phyloP scores from a whole-genome alignment of 1,284 basidiomycete species.

The Termitomyces sp. region DNA sequence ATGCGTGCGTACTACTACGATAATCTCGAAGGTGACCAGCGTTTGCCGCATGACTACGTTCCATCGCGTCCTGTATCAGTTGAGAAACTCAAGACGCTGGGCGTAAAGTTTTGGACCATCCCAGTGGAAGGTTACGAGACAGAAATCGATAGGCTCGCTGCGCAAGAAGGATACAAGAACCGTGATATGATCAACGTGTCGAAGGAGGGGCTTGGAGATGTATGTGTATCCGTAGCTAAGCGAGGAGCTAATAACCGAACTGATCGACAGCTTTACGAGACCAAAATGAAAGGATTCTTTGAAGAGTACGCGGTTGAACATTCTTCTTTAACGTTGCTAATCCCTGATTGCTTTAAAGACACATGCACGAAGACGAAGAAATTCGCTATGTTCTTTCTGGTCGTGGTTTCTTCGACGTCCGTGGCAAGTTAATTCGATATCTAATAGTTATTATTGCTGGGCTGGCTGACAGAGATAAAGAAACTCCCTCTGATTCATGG shows the following conservation, averaged over 20 bases:
- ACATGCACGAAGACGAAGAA: constrained; percentile 90
- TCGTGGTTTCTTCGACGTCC: constrained; percentile 81
- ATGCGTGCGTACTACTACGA: constrained; percentile 86
- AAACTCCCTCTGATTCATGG: constrained; percentile 56
- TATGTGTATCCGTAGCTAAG: constrained; percentile 16
- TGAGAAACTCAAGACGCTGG: constrained; percentile 46
- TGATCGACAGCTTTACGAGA: constrained; percentile 48
- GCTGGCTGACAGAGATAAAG: constrained; percentile 22
- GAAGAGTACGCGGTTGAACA: constrained; percentile 52
- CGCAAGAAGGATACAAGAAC: constrained; percentile 71
- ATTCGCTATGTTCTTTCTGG: constrained; percentile 82
- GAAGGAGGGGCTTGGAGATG: constrained; percentile 69
- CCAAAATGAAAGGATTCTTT: constrained; percentile 77
- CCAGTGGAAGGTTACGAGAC: constrained; percentile 50
- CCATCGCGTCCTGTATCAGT: constrained; percentile 48
- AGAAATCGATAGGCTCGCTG: constrained; percentile 55
- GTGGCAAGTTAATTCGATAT: constrained; percentile 41
- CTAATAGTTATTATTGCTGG: neutral
- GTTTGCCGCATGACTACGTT: constrained; percentile 63
- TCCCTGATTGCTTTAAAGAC: constrained; percentile 37
- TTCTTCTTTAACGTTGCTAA: neutral
- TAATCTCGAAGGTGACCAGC: constrained; percentile 71
- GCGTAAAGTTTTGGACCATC: constrained; percentile 60
- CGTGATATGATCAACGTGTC: constrained; percentile 72
- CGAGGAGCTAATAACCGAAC: neutral